These are phyloP conservation scores for Erysimum cheiri DNA, from an alignment of 441 rosid genomes.

Conservation along the genomic window DNA sequence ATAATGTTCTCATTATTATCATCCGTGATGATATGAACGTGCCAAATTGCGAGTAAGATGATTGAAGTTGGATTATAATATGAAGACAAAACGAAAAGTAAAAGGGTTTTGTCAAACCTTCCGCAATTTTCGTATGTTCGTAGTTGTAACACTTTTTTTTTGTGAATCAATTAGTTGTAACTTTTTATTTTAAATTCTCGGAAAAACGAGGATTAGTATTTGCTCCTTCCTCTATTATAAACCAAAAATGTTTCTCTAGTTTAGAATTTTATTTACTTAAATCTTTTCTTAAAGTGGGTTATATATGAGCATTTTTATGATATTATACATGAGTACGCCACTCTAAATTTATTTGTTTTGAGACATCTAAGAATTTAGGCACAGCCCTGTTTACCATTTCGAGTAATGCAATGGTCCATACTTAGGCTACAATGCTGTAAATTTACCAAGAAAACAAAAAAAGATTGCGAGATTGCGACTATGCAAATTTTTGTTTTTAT, in stretches of 20 bases:
- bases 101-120: too few relatives aligned
- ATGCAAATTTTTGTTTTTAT: slow-evolving; percentile 20
- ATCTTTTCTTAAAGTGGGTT: background rate
- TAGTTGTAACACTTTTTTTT: background rate
- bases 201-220: too few relatives aligned
- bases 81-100: background rate
- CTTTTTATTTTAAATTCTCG: too few relatives aligned
- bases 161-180: background rate
- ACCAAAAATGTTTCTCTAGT: background rate
- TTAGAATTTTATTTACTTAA: background rate
- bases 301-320: background rate
- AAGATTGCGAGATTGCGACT: background rate
- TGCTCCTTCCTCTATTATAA: background rate
- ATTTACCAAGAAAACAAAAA: background rate
- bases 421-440: background rate
- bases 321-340: too few relatives aligned
- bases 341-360: too few relatives aligned
- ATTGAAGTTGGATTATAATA: slow-evolving; percentile 18
- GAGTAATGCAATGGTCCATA: background rate
- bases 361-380: background rate
- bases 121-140: slow-evolving; percentile 2
- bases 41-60: slow-evolving; percentile 32
- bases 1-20: slow-evolving; percentile 23
- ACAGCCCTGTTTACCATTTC: background rate
- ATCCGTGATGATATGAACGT: slow-evolving; percentile 42